Base-by-base conservation (phyloP, 2,329 filamentous ascomycete species). In the Fusarium sarcochroum region DNA sequence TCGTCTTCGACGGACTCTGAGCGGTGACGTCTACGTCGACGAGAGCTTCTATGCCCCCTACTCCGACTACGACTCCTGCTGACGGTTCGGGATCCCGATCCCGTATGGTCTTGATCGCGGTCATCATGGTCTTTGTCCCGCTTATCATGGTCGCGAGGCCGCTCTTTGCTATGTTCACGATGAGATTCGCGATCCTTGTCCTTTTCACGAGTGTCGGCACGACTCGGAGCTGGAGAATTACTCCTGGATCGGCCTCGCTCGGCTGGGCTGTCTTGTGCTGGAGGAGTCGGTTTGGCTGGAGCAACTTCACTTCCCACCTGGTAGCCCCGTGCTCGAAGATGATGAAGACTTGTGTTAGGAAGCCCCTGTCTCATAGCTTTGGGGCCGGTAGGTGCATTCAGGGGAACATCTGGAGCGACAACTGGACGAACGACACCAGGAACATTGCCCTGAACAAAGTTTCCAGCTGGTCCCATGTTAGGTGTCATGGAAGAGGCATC, bases 341-440 rank as follows among this genome's bases (percentile, higher is more conserved):
- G 87, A 68, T 90, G 87, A 53, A 92, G 87, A 70, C 92, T 93
- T 58, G 91, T 94, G 78, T 97, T 97, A 51, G 93, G 92, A 13
- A 94, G 84, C 30, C 94, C 93, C 79, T 96, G 91, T 67, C 95
- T 88, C 93, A 98, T 97, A 18, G 96, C 96, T 80, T 96, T 94
- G 47, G 96, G 96, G 11, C 94, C 96, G 55, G 92, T 97, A 27
- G 96, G 96, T 27, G 96, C 96, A 81, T 86, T 93, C 80, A 89
- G 79, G 44, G 89, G 89, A 51, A 81, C 79, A 72, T 82, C 75
- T 53, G 78, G 62, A 60, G 71, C 75, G 42, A 78, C 59, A 60
- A 76, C 74, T 50, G 76, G 76, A 66, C 77, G 79, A 61, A 79
- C 75, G 38, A 70, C 63, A 45, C 70, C 72, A 14, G 69, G 45